A percentile compares a stretch with the other conserved stretches of the same genome.
Evolutionary conservation across 164 flowering plant species (phyloP).

Genomic region (Macadamia tetraphylla): DNA sequence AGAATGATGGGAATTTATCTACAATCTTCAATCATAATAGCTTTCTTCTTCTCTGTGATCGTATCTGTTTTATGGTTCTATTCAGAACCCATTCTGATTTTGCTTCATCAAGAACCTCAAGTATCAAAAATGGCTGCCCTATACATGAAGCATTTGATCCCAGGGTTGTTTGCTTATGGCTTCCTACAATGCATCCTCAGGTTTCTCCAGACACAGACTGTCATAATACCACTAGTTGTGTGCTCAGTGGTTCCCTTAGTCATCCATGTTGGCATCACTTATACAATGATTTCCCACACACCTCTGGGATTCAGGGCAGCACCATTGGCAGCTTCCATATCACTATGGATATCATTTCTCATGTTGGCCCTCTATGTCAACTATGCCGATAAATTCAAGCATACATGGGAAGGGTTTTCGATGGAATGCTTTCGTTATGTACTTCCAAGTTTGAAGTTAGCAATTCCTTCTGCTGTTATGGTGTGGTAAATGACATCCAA

Average conservation of each 20-base stretch:
- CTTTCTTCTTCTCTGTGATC: too few species aligned
- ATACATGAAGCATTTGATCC: constrained; percentile 34
- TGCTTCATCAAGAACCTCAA: too few species aligned
- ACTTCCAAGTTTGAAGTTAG: constrained; percentile 49
- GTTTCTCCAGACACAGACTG: constrained; percentile 58
- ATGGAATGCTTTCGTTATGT: constrained; percentile 44
- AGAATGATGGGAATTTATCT: too few species aligned
- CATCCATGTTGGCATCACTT: constrained; percentile 50
- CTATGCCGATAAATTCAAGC: constrained; percentile 34
- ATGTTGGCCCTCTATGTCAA: constrained; percentile 52
- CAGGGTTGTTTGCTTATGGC: constrained; percentile 72
- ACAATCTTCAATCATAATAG: too few species aligned
- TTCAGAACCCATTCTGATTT: too few species aligned
- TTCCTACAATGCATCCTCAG: constrained; percentile 60
- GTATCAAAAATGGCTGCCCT: too few species aligned
- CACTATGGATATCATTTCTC: constrained; percentile 63
- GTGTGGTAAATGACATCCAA: constrained; percentile 55
- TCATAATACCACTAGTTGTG: constrained; percentile 49
- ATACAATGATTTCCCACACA: constrained; percentile 44
- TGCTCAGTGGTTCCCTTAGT: constrained; percentile 52
- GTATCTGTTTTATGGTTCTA: too few species aligned
- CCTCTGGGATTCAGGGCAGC: constrained; percentile 64
- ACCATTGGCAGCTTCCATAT: constrained; percentile 59
- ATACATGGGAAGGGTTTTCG: constrained; percentile 75
- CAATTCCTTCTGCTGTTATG: constrained; percentile 91